Conservation (phyloP, 352 stramenopile species). For the Phytophthora megakarya region DNA sequence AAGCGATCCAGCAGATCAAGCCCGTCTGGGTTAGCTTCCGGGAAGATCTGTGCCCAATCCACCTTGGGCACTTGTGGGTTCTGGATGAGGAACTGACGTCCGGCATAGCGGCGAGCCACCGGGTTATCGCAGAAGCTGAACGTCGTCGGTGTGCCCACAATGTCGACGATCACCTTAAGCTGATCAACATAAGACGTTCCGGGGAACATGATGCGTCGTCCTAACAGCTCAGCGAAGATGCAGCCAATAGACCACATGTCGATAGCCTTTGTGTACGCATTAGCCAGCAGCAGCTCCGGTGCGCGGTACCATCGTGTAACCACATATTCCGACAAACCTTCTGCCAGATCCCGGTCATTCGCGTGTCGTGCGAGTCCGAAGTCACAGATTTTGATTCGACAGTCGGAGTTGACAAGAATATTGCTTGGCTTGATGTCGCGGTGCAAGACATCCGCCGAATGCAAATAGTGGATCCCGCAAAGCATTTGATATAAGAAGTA, state of each 20-base stretch:
- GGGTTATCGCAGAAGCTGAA: slow-evolving; percentile 90
- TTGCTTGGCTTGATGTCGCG: slow-evolving; percentile 98
- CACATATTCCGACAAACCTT: slow-evolving; percentile 93
- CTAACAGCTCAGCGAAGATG: slow-evolving; percentile 99
- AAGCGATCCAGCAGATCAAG: slow-evolving; percentile 88
- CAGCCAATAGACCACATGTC: slow-evolving; percentile 98
- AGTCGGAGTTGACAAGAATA: slow-evolving; percentile 95
- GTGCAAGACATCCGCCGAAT: slow-evolving; percentile 95
- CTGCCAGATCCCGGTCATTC: slow-evolving; percentile 77
- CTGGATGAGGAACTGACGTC: slow-evolving; percentile 80
- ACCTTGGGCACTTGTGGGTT: slow-evolving; percentile 73
- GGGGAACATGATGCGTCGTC: slow-evolving; percentile 83
- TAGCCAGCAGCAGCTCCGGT: slow-evolving; percentile 82
- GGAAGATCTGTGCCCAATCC: slow-evolving; percentile 79
- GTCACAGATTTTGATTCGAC: slow-evolving; percentile 87
- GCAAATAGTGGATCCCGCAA: slow-evolving; percentile 95
- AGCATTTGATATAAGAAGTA: slow-evolving; percentile 97
- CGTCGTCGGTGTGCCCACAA: slow-evolving; percentile 82
- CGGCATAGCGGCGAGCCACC: slow-evolving; percentile 78
- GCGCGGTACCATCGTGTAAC: slow-evolving; percentile 94
- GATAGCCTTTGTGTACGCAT: slow-evolving; percentile 84
- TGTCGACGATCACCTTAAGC: slow-evolving; percentile 86
- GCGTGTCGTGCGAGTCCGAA: slow-evolving; percentile 87
- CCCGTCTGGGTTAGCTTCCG: slow-evolving; percentile 83
- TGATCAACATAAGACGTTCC: slow-evolving; percentile 89